Conservation (phyloP, 2,329 filamentous ascomycete genomes). For the Cladosporium sp. region DNA sequence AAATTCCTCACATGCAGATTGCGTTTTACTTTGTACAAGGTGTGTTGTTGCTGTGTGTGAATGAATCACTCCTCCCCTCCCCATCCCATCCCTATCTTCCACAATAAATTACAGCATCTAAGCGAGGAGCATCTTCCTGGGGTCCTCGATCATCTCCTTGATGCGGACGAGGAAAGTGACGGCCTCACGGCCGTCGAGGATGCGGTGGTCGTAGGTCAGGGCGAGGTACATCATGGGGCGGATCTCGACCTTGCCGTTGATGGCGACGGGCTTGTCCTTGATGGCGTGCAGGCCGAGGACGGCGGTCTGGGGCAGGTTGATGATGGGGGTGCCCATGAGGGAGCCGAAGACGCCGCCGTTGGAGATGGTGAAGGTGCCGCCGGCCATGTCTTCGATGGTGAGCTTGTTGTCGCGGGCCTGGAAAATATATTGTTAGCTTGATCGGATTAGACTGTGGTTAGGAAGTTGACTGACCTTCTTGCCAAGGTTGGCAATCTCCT, state of each 20-base stretch:
- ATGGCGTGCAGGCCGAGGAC: constrained; percentile 94
- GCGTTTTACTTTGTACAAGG: constrained; percentile 2
- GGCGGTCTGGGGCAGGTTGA: constrained; percentile 90
- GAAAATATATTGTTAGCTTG: constrained; percentile 9
- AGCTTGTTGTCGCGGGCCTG: constrained; percentile 93
- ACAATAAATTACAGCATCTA: constrained; percentile 16
- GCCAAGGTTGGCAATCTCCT: constrained; percentile 86
- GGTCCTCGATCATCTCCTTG: constrained; percentile 97
- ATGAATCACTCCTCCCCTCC: not conserved
- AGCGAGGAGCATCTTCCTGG: constrained; percentile 78
- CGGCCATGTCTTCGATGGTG: constrained; percentile 98
- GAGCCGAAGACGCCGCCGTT: constrained; percentile 97
- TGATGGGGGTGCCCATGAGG: constrained; percentile 96
- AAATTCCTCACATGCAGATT: not conserved
- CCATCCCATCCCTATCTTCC: not conserved
- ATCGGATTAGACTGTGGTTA: constrained; percentile 13
- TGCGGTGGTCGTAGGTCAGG: constrained; percentile 93
- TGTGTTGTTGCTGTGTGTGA: not conserved
- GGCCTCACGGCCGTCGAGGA: constrained; percentile 91
- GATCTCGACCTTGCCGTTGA: constrained; percentile 93
- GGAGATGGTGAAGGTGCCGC: constrained; percentile 96
- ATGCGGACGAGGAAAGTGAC: constrained; percentile 95
- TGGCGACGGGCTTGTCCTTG: constrained; percentile 85
- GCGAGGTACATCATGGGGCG: constrained; percentile 99
- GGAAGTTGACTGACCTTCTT: constrained; percentile 69